phyloP scores from a whole-genome alignment of 2,329 filamentous ascomycete species.

The Pseudocercospora pini-densiflorae region DNA sequence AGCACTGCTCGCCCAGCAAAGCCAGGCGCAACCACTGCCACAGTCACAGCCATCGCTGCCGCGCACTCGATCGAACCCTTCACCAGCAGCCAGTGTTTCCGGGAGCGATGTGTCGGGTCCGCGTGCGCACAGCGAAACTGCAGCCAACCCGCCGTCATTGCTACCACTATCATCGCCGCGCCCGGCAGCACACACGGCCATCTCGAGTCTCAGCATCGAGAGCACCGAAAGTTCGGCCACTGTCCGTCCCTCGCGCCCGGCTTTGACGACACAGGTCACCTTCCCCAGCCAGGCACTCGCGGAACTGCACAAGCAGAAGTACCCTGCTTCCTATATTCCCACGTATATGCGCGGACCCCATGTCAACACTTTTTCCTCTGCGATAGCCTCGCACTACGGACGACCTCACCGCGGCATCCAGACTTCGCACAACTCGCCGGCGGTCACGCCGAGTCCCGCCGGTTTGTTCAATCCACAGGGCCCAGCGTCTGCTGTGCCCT shows the following conservation, averaged over 20 bases:
- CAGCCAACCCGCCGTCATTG: constrained; percentile 17
- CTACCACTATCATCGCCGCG: constrained; percentile 32
- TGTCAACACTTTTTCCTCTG: constrained; percentile 46
- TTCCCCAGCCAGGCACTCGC: constrained; percentile 57
- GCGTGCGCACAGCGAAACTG: constrained; percentile 3
- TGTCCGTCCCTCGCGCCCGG: constrained; percentile 34
- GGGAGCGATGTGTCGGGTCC: constrained; percentile 5
- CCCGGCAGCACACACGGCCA: constrained; percentile 45
- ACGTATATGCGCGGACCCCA: constrained; percentile 49
- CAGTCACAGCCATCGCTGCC: constrained; percentile 23
- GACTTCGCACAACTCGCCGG: constrained; percentile 52
- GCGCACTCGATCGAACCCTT: constrained; percentile 4
- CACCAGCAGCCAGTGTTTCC: not conserved
- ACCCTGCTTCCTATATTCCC: constrained; percentile 43
- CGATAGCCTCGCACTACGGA: constrained; percentile 46
- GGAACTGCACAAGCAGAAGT: constrained; percentile 51
- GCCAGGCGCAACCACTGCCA: constrained; percentile 10
- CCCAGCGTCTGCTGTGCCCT: constrained; percentile 37
- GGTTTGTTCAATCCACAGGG: constrained; percentile 50
- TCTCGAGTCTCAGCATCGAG: constrained; percentile 48
- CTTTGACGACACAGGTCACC: constrained; percentile 37
- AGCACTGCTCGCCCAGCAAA: not conserved
- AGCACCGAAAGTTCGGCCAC: constrained; percentile 45
- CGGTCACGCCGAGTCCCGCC: constrained; percentile 45
- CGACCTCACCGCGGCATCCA: constrained; percentile 39